Evolutionary conservation across 768 basidiomycete species (phyloP), one percentile per base, ranked within the genome.

Genomic region (Suillus spraguei): DNA sequence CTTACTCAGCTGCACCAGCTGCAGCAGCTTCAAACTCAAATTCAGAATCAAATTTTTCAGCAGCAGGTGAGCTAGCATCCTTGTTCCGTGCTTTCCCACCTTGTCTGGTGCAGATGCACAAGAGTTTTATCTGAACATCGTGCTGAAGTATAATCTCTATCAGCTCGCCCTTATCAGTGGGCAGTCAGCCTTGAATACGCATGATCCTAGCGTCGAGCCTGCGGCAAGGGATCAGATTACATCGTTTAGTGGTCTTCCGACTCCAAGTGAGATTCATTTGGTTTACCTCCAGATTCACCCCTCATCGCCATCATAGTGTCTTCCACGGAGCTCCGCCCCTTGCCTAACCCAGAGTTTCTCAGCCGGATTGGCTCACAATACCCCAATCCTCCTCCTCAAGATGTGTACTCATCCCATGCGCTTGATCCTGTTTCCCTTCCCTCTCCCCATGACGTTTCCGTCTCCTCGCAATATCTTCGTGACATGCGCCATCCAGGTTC

Each of bases 1-100:
- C 81, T 94, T 52, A 83, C 84, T 2, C 90, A 91, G 72, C 79
- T 94, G 4, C 92, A 90, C 65, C 87, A 90, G 72, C 79, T 91
- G 10, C 90, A 90, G 70, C 87, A 91, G 72, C 79, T 89, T 14
- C 91, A 95, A 71, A 88, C 89, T 64, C 90, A 93, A 77, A 91
- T 94, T 63, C 91, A 95, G 72, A 87, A 88, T 63, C 90, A 93
- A 80, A 91, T 94, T 64, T 91, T 94, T 64, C 93, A 95, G 70
- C 93, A 95, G 72, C 94, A 95, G 87, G 94, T 90, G 62, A 65
- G 85, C 72, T 59, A 32, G 9, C 28, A 52, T 9, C 8, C 24
- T 10, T 59, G 11, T 28, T 22, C 61, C 6, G 11, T 64, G 33
- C 60, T 16, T 42, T 61, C 74, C 72, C 68, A 73, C 59, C 71